These are phyloP conservation scores for Schrenkiella parvula DNA, from an alignment of 345 rosid species.

Conservation along the genomic window DNA sequence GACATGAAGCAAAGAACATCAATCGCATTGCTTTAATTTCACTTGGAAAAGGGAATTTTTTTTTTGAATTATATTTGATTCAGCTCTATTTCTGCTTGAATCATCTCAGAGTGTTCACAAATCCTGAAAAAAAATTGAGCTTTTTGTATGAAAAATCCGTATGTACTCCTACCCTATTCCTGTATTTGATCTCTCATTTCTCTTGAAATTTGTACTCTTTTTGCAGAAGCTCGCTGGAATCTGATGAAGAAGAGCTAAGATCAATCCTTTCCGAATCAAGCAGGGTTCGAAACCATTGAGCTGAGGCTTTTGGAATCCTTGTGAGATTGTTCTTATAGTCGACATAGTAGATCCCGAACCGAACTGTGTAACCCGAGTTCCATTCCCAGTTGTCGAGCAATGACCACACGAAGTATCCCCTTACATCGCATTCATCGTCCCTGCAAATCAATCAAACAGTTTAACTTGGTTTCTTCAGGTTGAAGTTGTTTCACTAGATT, in stretches of 20 bases:
- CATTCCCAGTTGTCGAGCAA: slow-evolving; percentile 97
- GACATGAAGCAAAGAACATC: background rate
- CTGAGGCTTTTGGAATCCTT: slow-evolving; percentile 78
- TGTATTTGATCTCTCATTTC: background rate
- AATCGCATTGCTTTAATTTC: background rate
- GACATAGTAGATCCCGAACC: slow-evolving; percentile 79
- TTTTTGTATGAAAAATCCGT: slow-evolving; percentile 4
- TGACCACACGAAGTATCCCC: slow-evolving; percentile 83
- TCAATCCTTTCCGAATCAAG: slow-evolving; percentile 27
- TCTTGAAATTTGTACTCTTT: background rate
- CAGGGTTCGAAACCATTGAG: slow-evolving; percentile 58
- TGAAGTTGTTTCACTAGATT: background rate
- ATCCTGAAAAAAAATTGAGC: background rate
- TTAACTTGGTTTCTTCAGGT: background rate
- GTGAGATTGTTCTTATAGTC: slow-evolving; percentile 78
- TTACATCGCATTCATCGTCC: slow-evolving; percentile 55
- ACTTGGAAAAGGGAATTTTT: background rate
- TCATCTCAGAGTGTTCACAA: background rate
- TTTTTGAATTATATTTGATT: background rate
- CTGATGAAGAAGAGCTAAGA: slow-evolving; percentile 9
- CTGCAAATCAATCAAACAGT: slow-evolving; percentile 30
- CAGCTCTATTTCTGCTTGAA: slow-evolving; percentile 5
- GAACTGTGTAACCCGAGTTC: slow-evolving; percentile 86
- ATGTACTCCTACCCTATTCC: background rate
- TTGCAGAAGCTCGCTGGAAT: slow-evolving; percentile 17